Conservation (phyloP, 108 stramenopile species). For the Conticribra guillardii region DNA sequence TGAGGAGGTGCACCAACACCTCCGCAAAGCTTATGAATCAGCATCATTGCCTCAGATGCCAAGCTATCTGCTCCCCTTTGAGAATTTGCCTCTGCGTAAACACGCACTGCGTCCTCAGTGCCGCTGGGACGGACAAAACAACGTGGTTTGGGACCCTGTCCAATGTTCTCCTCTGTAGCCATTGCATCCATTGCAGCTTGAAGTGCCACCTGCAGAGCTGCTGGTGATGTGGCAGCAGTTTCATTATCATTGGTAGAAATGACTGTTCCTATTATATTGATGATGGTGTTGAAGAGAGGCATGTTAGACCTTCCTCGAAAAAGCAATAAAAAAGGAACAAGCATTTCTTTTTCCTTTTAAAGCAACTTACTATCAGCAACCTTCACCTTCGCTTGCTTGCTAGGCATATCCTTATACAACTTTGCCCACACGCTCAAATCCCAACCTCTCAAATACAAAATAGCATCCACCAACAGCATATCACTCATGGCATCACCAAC, state of each 20-base stretch:
- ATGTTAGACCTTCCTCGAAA: too few relatives aligned
- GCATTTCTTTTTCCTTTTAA: not conserved
- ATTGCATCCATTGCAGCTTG: constrained; percentile 65
- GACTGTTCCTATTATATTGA: constrained; percentile 57
- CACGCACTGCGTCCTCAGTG: constrained; percentile 98
- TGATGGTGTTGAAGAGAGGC: too few relatives aligned
- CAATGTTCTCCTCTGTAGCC: constrained; percentile 27
- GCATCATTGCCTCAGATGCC: constrained; percentile 68
- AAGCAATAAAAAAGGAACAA: not conserved
- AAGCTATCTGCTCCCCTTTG: constrained; percentile 70
- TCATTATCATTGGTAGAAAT: constrained; percentile 91
- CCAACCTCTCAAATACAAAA: constrained; percentile 72
- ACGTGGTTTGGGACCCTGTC: constrained; percentile 59
- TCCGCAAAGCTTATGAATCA: constrained; percentile 70
- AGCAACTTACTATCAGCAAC: constrained; percentile 79
- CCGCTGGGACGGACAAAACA: constrained; percentile 98
- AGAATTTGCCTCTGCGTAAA: constrained; percentile 95
- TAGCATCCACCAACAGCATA: constrained; percentile 92
- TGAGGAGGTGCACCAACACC: constrained; percentile 73
- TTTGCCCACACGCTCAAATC: constrained; percentile 77
- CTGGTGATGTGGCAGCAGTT: constrained; percentile 80
- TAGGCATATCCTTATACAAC: constrained; percentile 93
- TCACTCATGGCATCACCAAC: constrained; percentile 98
- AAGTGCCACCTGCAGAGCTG: constrained; percentile 82
- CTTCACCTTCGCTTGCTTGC: constrained; percentile 90